These are phyloP conservation scores for Komagataella pastoris DNA, from an alignment of 805 yeast species.

Conservation along the genomic window DNA sequence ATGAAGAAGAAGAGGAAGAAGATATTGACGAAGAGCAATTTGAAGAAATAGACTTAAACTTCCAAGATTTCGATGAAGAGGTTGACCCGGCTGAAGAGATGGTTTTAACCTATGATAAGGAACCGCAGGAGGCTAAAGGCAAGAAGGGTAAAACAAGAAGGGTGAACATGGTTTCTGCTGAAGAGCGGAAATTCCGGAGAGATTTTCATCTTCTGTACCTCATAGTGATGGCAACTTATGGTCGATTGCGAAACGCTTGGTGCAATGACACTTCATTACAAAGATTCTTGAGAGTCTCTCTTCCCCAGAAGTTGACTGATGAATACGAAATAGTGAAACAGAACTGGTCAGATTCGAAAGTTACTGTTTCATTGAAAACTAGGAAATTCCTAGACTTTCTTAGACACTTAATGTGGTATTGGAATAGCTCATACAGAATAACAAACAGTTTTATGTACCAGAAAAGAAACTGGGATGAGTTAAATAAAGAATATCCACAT, in stretches of 20 bases:
- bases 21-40: slow-evolving; percentile 25
- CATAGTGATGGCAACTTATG: slow-evolving; percentile 51
- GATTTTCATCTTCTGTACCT: slow-evolving; percentile 46
- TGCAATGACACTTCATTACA: slow-evolving; percentile 36
- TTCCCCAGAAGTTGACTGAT: slow-evolving; percentile 32
- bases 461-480: slow-evolving; percentile 24
- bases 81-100: slow-evolving; percentile 10
- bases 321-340: slow-evolving; percentile 12
- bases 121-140: slow-evolving; percentile 7
- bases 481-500: slow-evolving; percentile 32
- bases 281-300: slow-evolving; percentile 16
- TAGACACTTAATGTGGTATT: slow-evolving; percentile 48
- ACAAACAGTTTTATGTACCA: slow-evolving; percentile 19
- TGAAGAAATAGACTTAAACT: slow-evolving; percentile 22
- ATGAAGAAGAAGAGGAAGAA: slow-evolving; percentile 12
- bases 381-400: slow-evolving; percentile 67
- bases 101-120: background rate
- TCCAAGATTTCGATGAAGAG: slow-evolving; percentile 17
- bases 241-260: slow-evolving; percentile 63
- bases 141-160: slow-evolving; percentile 14
- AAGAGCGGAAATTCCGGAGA: slow-evolving; percentile 41
- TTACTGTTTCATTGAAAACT: slow-evolving; percentile 26
- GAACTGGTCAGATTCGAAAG: background rate
- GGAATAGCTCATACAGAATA: slow-evolving; percentile 26
- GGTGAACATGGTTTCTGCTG: slow-evolving; percentile 28